Base-by-base conservation (phyloP, 1,139 yeast species). In the Sugiyamaella grinbergsii region DNA sequence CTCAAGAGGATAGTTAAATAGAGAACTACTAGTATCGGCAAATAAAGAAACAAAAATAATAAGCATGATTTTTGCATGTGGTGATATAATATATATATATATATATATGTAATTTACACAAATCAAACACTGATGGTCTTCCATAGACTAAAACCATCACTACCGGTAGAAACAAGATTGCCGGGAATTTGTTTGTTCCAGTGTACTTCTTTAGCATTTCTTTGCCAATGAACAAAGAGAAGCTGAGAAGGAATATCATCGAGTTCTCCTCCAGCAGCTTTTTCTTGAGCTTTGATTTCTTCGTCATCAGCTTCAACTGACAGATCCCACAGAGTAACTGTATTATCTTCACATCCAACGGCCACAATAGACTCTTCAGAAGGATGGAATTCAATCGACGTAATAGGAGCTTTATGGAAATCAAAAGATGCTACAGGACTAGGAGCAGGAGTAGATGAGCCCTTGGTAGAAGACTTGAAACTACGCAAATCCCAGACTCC, bases 131-230 rank as follows among this genome's bases (percentile, higher is more conserved):
- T 87, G 64, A 93, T 91, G 26, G 98, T 91, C 75, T 93, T 93
- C 97, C 98, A 93, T 48, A 93, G 75, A 64, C 89, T 87, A 68
- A 93, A 77, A 41, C 98, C 98, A 62, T 91, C 98, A 39, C 94
- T 85, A 58, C 98, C 98, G 3, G 98, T 93, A 61, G 95, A 84
- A 13, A 90, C 89, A 67, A 94, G 77, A 62, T 95, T 85, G 42
- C 98, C 98, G 3, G 98, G 98, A 56, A 94, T 88, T 72, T 94
- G 98, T 65, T 76, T 81, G 71, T 93, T 97, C 98, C 98, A 93
- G 71, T 95, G 88, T 39, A 91, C 96, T 68, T 93, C 99, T 74
- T 93, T 93, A 50, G 93, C 97, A 64, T 91, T 94, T 62, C 84
- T 83, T 74, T 94, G 98, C 98, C 98, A 93, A 68, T 93, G 99